Conservation (phyloP, 805 yeast genomes). For the Isabelozyma rhagii region DNA sequence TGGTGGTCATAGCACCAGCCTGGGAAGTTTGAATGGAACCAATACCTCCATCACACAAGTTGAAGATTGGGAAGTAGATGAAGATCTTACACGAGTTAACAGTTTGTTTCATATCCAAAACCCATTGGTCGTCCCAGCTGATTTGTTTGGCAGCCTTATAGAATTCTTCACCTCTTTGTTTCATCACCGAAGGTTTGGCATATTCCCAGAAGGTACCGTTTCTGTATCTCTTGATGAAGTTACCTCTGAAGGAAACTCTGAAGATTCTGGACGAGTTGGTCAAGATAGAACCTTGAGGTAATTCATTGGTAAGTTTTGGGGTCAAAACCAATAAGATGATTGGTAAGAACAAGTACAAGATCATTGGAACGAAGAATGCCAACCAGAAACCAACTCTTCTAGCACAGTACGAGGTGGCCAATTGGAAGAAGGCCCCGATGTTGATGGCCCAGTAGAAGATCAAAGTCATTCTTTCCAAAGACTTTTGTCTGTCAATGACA, state of each 20-base stretch:
- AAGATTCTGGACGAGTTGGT: constrained; percentile 40
- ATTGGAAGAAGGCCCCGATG: constrained; percentile 51
- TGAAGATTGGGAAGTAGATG: constrained; percentile 36
- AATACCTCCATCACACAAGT: constrained; percentile 46
- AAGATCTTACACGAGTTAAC: constrained; percentile 45
- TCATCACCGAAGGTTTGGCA: constrained; percentile 45
- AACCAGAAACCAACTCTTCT: constrained; percentile 54
- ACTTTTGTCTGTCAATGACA: constrained; percentile 46
- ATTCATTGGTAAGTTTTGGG: constrained; percentile 26
- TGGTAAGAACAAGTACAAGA: constrained; percentile 29
- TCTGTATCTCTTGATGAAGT: constrained; percentile 39
- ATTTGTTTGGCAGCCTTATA: constrained; percentile 34
- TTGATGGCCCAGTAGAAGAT: constrained; percentile 55
- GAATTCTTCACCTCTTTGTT: constrained; percentile 37
- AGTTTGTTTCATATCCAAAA: constrained; percentile 43
- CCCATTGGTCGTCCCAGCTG: constrained; percentile 46
- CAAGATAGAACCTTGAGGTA: constrained; percentile 47
- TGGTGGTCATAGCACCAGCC: constrained; percentile 51
- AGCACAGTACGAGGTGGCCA: constrained; percentile 51
- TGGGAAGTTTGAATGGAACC: constrained; percentile 49
- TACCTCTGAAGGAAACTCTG: constrained; percentile 39
- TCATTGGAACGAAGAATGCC: constrained; percentile 48
- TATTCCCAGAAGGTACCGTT: constrained; percentile 45
- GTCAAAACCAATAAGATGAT: constrained; percentile 23
- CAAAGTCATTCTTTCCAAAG: constrained; percentile 41